phyloP scores from a whole-genome alignment of 306 rosid genomes.

The Glycyrrhiza uralensis region DNA sequence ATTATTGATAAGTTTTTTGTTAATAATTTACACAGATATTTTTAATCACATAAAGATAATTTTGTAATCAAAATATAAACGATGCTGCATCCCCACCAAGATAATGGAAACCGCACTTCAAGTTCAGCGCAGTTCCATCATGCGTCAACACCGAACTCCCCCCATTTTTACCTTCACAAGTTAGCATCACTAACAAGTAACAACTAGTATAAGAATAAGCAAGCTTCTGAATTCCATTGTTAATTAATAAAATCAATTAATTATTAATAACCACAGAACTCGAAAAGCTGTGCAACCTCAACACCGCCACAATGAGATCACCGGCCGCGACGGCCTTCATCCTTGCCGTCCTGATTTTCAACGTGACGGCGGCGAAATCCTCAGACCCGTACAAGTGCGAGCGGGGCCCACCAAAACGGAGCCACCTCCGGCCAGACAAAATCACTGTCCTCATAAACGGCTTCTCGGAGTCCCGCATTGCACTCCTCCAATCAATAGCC shows the following conservation, averaged over 20 bases:
- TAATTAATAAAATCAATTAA: neutral
- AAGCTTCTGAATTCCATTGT: neutral
- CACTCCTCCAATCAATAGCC: slow-evolving; percentile 69
- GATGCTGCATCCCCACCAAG: no score
- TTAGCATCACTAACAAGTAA: neutral
- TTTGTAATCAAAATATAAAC: no score
- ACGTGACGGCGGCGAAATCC: neutral
- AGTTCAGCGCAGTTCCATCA: neutral
- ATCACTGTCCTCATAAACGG: slow-evolving; percentile 84
- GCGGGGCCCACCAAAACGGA: slow-evolving; percentile 25
- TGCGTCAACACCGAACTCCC: neutral
- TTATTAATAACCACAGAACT: neutral
- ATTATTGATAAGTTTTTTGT: no score
- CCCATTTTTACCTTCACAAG: neutral
- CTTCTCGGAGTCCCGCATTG: slow-evolving; percentile 70
- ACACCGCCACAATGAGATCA: slow-evolving; percentile 17
- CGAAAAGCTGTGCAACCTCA: neutral
- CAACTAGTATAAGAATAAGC: neutral
- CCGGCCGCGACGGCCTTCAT: neutral
- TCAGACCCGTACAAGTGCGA: slow-evolving; percentile 31
- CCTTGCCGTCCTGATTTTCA: neutral
- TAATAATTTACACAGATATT: no score
- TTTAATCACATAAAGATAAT: no score
- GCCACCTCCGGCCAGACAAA: slow-evolving; percentile 51
- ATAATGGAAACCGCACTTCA: no score